Percentiles rank a stretch among this genome's conserved stretches.
These are phyloP conservation scores for Hypomyces perniciosus DNA, from an alignment of 2,329 filamentous ascomycete genomes.

Conservation along the genomic window DNA sequence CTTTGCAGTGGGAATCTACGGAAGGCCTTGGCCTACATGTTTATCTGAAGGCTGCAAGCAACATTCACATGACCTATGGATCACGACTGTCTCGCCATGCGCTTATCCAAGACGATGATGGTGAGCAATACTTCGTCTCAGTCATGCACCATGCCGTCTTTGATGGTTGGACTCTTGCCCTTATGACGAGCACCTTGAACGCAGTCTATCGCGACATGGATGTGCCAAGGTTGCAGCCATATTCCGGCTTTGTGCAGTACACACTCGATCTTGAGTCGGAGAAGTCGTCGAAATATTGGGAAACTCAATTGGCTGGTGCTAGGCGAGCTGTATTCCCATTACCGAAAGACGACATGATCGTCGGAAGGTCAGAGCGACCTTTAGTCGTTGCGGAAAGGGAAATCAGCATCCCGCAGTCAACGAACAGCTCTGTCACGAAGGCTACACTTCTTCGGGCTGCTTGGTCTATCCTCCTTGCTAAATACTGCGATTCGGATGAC, in stretches of 20 bases:
- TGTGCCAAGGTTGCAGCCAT: neutral
- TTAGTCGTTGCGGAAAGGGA: neutral
- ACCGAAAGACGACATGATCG: neutral
- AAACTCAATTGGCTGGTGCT: conserved; percentile 10
- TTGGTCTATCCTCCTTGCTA: conserved; percentile 7
- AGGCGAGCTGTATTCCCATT: conserved; percentile 1
- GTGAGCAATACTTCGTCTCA: neutral
- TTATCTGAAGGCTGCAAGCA: neutral
- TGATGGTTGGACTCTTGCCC: conserved; percentile 5
- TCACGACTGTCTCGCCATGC: neutral
- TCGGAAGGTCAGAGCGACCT: neutral
- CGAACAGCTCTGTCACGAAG: conserved; percentile 1
- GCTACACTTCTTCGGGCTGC: conserved; percentile 8
- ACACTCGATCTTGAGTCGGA: neutral
- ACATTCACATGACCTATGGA: conserved; percentile 4
- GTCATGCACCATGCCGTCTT: conserved; percentile 5
- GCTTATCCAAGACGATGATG: neutral
- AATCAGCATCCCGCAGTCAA: neutral
- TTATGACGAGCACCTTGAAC: neutral
- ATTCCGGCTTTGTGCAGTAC: conserved; percentile 2
- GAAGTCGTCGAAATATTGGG: conserved; percentile 11
- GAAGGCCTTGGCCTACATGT: neutral
- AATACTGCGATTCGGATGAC: conserved; percentile 12
- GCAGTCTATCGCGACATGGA: neutral
- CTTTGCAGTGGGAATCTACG: neutral